Base-by-base conservation (phyloP, 2,329 filamentous ascomycete genomes). In the Geosmithia morbida region DNA sequence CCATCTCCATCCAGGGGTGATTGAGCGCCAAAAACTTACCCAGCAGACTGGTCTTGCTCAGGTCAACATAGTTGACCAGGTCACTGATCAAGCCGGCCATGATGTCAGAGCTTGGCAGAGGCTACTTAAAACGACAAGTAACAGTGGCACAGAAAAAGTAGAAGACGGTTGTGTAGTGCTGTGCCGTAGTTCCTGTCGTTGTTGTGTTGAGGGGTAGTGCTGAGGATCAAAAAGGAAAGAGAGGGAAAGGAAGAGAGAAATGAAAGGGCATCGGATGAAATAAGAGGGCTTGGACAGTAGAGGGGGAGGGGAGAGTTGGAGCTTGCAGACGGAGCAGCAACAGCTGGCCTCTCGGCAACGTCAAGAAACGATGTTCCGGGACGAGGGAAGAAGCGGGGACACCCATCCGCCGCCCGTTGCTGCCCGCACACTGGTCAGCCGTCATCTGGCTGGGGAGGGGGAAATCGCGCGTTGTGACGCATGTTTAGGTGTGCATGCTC, bases 11-110 rank as follows among this genome's bases (percentile, higher is more conserved):
- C 37, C n/a, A 7, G 40, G 14, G 26, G 46, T 41, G 8, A 2
- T 30, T 10, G 19, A 19, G 68, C n/a, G n/a, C n/a, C n/a, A n/a
- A n/a, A n/a, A n/a, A n/a, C 78, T 51, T 73, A 87, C 84, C 63
- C 51, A 76, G 68, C 49, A 88, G 64, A 63, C 79, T 83, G 63
- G 68, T 71, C 67, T 86, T 79, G 62, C 70, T 69, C 48, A 86
- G 71, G 61, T 87, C 79, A 54, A 87, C 67, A 60, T 86, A 72
- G 59, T 84, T 74, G 54, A 83, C 65, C 55, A 79, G 54, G 52
- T 71, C 62, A 51, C 59, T 57, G 44, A 61, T 7, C 11, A 20
- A n/a, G 14, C 29, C 44, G n/a, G 45, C 45, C 44, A 47, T 47
- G 43, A 39, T 48, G 39, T 37, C 33, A 37, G 8, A 33, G 41